Evolutionary conservation across 2,329 filamentous ascomycete genomes (phyloP).

Genomic region (Ophiostoma australiae): DNA sequence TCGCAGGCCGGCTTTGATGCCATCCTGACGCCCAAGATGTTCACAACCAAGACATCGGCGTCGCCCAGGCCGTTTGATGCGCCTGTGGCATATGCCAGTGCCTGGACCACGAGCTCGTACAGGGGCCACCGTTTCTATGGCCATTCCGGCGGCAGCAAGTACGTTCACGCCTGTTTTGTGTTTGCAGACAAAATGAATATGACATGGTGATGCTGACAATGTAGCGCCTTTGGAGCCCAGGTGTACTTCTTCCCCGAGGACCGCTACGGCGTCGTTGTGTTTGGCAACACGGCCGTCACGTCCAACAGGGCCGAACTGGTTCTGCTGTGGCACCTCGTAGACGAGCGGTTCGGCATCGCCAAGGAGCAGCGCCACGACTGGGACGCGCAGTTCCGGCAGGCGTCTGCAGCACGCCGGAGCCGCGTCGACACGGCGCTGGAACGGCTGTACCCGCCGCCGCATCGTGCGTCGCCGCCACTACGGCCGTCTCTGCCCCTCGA

Average conservation of each 20-base stretch:
- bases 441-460: slow-evolving; percentile 35
- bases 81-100: slow-evolving; percentile 39
- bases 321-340: slow-evolving; percentile 39
- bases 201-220: not conserved
- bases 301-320: slow-evolving; percentile 36
- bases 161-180: not conserved
- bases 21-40: slow-evolving; percentile 35
- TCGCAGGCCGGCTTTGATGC: slow-evolving; percentile 33
- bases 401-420: not conserved
- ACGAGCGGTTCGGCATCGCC: slow-evolving; percentile 38
- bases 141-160: slow-evolving; percentile 42
- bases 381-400: slow-evolving; percentile 30
- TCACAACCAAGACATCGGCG: slow-evolving; percentile 25
- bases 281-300: slow-evolving; percentile 43
- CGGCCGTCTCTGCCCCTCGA: slow-evolving; percentile 36
- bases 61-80: slow-evolving; percentile 32
- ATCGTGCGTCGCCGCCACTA: slow-evolving; percentile 35
- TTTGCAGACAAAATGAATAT: not conserved
- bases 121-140: slow-evolving; percentile 40
- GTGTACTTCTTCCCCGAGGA: slow-evolving; percentile 43
- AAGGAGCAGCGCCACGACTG: slow-evolving; percentile 37
- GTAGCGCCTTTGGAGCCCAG: slow-evolving; percentile 39
- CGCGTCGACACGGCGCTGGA: slow-evolving; percentile 35
- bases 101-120: slow-evolving; percentile 39
- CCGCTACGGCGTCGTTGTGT: slow-evolving; percentile 40